Base-by-base conservation (phyloP, 768 basidiomycete species). In the Suillus ampliporus region DNA sequence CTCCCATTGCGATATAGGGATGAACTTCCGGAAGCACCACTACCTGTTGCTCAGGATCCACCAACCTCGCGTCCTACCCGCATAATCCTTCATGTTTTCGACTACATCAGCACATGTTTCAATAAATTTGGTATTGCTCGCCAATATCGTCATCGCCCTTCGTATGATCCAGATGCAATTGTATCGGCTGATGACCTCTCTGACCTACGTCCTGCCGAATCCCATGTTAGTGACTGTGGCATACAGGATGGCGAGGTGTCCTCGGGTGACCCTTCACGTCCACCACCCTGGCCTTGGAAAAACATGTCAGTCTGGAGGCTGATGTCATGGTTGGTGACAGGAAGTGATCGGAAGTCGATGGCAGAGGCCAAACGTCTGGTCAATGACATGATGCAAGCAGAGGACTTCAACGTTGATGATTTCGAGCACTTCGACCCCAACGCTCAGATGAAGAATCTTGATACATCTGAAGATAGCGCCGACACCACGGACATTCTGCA, bases 321-420 rank as follows among this genome's bases (percentile, higher is more conserved):
- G 19, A 71, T 76, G 71, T n/a, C 50, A 4, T 78, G 78, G 78
- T 50, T 64, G 13, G 72, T 71, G 54, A 65, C 64, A n/a, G 72
- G 73, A 1, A 76, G 69, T 2, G 64, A 44, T 9, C 14, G n/a
- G 3, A 78, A 77, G 58, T 74, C 77, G 1, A 31, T 63, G 4
- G 23, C 10, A 1, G 75, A 76, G 38, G 41, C n/a, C n/a, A n/a
- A n/a, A n/a, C n/a, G n/a, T n/a, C n/a, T n/a, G n/a, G n/a, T n/a
- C n/a, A n/a, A n/a, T n/a, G n/a, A n/a, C n/a, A n/a, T n/a, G n/a
- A n/a, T n/a, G n/a, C n/a, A n/a, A n/a, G n/a, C n/a, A n/a, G n/a
- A n/a, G n/a, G n/a, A n/a, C n/a, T n/a, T n/a, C n/a, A n/a, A n/a
- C n/a, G n/a, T n/a, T n/a, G n/a, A n/a, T n/a, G n/a, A n/a, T n/a